phyloP scores from a whole-genome alignment of 2,329 filamentous ascomycete genomes.

The Anthostomella pinea region DNA sequence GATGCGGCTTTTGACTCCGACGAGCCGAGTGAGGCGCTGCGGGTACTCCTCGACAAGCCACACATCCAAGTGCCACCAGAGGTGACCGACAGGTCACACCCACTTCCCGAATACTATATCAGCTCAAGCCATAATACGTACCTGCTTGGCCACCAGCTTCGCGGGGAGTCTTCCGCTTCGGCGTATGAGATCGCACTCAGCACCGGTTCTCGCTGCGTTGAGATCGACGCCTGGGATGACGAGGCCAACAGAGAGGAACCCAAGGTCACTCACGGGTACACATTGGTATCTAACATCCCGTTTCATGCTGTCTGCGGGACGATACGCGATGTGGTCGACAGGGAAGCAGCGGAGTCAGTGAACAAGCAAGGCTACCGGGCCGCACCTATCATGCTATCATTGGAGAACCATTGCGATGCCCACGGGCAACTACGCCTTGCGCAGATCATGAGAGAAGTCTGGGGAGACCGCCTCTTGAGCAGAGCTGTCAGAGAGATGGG shows the following conservation, averaged over 20 bases:
- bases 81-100: slow-evolving; percentile 55
- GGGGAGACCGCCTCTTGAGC: slow-evolving; percentile 57
- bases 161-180: slow-evolving; percentile 57
- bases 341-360: slow-evolving; percentile 47
- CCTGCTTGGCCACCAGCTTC: slow-evolving; percentile 67
- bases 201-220: slow-evolving; percentile 66
- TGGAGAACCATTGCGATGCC: slow-evolving; percentile 64
- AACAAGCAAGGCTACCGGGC: slow-evolving; percentile 38
- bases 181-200: slow-evolving; percentile 62
- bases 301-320: slow-evolving; percentile 65
- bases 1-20: slow-evolving; percentile 47
- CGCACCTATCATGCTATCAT: slow-evolving; percentile 60
- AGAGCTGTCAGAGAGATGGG: slow-evolving; percentile 55
- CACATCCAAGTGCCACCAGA: slow-evolving; percentile 55
- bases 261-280: slow-evolving; percentile 69
- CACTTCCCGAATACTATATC: slow-evolving; percentile 68
- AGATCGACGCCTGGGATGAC: slow-evolving; percentile 72
- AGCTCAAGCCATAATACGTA: slow-evolving; percentile 75
- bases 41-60: slow-evolving; percentile 51
- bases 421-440: slow-evolving; percentile 60
- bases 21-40: slow-evolving; percentile 43
- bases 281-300: slow-evolving; percentile 62
- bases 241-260: slow-evolving; percentile 59
- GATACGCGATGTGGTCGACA: slow-evolving; percentile 60
- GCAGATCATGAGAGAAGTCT: slow-evolving; percentile 63